Evolutionary conservation across 2,329 filamentous ascomycete species (phyloP).

Genomic region (Simplicillium sp.): DNA sequence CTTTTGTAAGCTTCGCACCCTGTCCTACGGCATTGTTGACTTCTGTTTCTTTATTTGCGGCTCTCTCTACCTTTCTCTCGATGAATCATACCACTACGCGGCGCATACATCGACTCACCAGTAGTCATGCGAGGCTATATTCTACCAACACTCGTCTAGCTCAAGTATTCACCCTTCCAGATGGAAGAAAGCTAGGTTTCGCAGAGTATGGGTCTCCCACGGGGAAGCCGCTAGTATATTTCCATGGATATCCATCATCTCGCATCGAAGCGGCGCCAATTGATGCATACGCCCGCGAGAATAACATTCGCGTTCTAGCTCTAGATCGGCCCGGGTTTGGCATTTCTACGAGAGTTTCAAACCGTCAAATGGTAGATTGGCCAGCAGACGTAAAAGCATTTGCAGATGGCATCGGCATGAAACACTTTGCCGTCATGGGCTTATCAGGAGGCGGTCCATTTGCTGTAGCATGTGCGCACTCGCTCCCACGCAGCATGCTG

Average conservation of each 20-base stretch:
- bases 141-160: not conserved
- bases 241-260: slow-evolving; percentile 32
- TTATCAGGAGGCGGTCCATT: slow-evolving; percentile 25
- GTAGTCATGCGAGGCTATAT: not conserved
- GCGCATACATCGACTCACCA: not conserved
- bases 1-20: too few species aligned
- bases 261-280: slow-evolving; percentile 24
- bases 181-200: slow-evolving; percentile 29
- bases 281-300: slow-evolving; percentile 14
- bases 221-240: slow-evolving; percentile 25
- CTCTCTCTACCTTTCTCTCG: too few species aligned
- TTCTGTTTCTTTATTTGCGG: too few species aligned
- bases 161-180: slow-evolving; percentile 23
- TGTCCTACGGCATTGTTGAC: too few species aligned
- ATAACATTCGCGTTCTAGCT: slow-evolving; percentile 22
- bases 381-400: slow-evolving; percentile 21
- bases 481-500: slow-evolving; percentile 18
- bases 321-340: slow-evolving; percentile 33
- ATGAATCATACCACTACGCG: too few species aligned
- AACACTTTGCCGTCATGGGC: slow-evolving; percentile 22
- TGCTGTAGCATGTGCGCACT: slow-evolving; percentile 22
- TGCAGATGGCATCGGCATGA: slow-evolving; percentile 13
- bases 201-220: slow-evolving; percentile 24
- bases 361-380: slow-evolving; percentile 21
- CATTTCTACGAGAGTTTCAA: slow-evolving; percentile 23